Base-by-base conservation (phyloP, 2,329 filamentous ascomycete species). In the Beauveria sp. region DNA sequence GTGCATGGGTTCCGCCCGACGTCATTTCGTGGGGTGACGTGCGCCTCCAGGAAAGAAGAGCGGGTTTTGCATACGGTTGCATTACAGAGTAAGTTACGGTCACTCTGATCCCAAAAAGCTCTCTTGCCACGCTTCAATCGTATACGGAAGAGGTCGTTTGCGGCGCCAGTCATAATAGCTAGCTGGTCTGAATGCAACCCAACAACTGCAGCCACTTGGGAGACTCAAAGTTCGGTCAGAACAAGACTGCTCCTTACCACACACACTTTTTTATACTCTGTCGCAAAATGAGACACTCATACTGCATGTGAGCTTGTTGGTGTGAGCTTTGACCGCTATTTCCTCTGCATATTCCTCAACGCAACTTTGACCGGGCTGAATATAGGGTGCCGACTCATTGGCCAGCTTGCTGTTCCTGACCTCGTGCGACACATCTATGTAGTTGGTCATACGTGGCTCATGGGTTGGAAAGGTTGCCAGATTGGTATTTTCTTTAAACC, bases 371-470 rank as follows among this genome's bases (percentile, higher is more conserved):
- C 5, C 34, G 55, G 45, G 45, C 45, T 58, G 55, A 50, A 30
- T 34, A 26, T 22, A 18, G 9, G 34, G 22, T 22, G 42, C n/a
- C 10, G 9, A 57, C 26, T 20, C 30, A 49, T 40, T 42, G 46
- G 45, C 55, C 45, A 14, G n/a, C 30, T 42, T 26, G 18, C 57
- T 45, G 43, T 59, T 45, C 46, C 30, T 45, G 46, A 24, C 55
- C 22, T 28, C 52, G 57, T 59, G 57, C 38, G 57, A 59, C 57
- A 40, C 55, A 59, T 52, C 47, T 59, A 51, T 52, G 49, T 45
- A 52, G 46, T 59, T 52, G 38, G 52, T 22, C 24, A 26, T 52
- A 59, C 57, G 57, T 59, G 57, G 47, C 57, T 30, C 38, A 14
- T 20, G 34, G 16, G 18, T 20, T 28, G 20, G 34, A 53, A 24